These are phyloP conservation scores for Picea abies DNA, from an alignment of 83 land plant species.

Conservation along the genomic window DNA sequence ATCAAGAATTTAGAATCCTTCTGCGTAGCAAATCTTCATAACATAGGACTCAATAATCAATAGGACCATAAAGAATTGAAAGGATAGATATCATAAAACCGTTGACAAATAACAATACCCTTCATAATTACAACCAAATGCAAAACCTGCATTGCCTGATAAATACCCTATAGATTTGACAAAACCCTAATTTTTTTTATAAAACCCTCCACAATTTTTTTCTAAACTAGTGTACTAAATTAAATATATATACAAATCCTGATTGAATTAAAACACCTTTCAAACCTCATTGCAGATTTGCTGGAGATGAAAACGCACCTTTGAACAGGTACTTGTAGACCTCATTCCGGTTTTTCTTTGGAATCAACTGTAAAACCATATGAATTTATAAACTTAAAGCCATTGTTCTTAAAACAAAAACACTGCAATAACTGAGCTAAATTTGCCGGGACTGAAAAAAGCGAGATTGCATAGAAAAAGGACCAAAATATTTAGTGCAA, in stretches of 20 bases:
- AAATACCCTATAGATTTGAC: background rate
- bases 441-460: background rate
- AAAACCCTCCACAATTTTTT: background rate
- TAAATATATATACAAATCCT: too few species aligned
- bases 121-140: background rate
- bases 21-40: too few species aligned
- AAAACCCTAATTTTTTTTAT: too few species aligned
- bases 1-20: too few species aligned
- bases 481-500: background rate
- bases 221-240: background rate
- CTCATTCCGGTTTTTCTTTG: conserved; percentile 94
- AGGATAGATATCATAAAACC: too few species aligned
- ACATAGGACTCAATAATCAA: too few species aligned
- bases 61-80: too few species aligned
- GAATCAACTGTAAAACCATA: conserved; percentile 59
- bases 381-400: background rate
- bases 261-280: too few species aligned
- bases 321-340: conserved; percentile 95
- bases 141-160: background rate
- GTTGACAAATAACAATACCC: too few species aligned
- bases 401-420: background rate
- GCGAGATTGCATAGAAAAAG: background rate
- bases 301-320: conserved; percentile 32
- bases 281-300: background rate
- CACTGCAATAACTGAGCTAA: background rate